Evolutionary conservation across 345 rosid genomes (phyloP).

Genomic region (Citrus inodora): DNA sequence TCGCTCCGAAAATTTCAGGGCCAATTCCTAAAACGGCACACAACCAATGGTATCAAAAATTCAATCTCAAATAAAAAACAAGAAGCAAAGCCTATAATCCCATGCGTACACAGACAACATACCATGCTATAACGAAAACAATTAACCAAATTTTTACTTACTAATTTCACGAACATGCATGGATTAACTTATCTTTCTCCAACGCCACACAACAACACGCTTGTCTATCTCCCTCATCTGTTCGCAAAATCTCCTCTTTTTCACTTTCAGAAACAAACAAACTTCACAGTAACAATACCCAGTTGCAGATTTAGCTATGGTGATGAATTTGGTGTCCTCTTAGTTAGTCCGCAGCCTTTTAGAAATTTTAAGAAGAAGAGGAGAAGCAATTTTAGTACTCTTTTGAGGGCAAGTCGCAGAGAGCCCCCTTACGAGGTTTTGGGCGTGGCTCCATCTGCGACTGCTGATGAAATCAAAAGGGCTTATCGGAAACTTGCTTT

Average conservation of each 20-base stretch:
- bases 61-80: not conserved
- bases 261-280: slow-evolving; percentile 25
- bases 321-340: slow-evolving; percentile 10
- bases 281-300: slow-evolving; percentile 21
- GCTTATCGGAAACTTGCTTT: slow-evolving; percentile 97
- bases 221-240: slow-evolving; percentile 29
- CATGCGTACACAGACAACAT: not conserved
- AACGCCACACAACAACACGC: slow-evolving; percentile 8
- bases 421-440: slow-evolving; percentile 84
- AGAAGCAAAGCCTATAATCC: not conserved
- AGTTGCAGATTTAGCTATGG: slow-evolving; percentile 31
- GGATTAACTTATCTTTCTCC: slow-evolving; percentile 21
- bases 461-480: slow-evolving; percentile 80
- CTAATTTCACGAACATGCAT: slow-evolving; percentile 18
- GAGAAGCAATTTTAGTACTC: slow-evolving; percentile 21
- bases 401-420: slow-evolving; percentile 50
- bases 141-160: no score
- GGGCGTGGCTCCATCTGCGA: slow-evolving; percentile 75
- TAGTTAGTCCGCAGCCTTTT: slow-evolving; percentile 16
- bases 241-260: slow-evolving; percentile 37
- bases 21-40: not conserved
- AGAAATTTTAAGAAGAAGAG: slow-evolving; percentile 30
- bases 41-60: no score
- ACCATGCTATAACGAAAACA: not conserved
- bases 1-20: not conserved